Base-by-base conservation (phyloP, 352 stramenopile species). In the Pythium apleroticum region DNA sequence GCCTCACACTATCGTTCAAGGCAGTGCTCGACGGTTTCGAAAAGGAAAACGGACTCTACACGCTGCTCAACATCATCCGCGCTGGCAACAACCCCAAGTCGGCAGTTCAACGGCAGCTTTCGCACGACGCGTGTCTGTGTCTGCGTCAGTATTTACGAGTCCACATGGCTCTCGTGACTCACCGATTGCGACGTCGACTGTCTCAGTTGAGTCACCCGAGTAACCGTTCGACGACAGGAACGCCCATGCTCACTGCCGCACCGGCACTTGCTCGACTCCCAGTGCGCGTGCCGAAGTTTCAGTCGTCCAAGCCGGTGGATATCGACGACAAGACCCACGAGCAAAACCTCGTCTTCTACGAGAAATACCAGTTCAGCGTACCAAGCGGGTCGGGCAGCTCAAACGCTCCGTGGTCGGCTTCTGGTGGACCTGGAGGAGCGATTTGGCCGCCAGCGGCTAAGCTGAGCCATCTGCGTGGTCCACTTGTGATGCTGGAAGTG, bases 271-370 rank as follows among this genome's bases (percentile, higher is more conserved):
- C 80, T 30, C 80, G 81, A 52, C 76, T 92, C 4, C 83, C 83
- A n/a, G 75, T 84, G 22, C 77, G 83, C 9, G 76, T 92, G 5
- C 80, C 81, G 7, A 93, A 93, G 63, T 72, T 92, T 2, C 81
- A 77, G n/a, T 79, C 71, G 62, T 88, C 78, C 6, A 93, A 95
- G 62, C 75, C 86, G 0, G 76, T 93, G 4, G 86, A 95, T 52
- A 80, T 95, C 28, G 86, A 95, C 50, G 86, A 95, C 72, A 95
- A 95, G 59, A 77, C 80, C 0, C 84, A 93, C 65, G 83, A 95
- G 39, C 76, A 88, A 49, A 93, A 95, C 19, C 66, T 95, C 50
- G 71, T 89, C 4, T 91, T 95, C 58, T 95, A 87, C 52, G 86
- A 93, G 33, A 91, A 92, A 30, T 91, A 92, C 56, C 83, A 85